phyloP scores from a whole-genome alignment of 1,284 basidiomycete species.

The Apiotrichum mycotoxinovorans region DNA sequence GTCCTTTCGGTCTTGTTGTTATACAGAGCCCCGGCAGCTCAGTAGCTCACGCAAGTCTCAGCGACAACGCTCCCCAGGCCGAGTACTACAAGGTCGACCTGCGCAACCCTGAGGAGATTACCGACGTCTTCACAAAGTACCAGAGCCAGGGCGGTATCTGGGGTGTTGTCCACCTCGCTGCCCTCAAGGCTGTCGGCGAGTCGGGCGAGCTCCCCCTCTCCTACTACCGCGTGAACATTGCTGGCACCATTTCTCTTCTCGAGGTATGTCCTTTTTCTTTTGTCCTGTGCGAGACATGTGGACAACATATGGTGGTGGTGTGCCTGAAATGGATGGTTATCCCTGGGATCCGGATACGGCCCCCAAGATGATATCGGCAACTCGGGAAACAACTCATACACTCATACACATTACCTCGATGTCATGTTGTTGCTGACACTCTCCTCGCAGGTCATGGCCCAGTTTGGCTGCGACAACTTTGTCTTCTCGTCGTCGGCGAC shows the following conservation, averaged over 20 bases:
- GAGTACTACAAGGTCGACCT: constrained; percentile 63
- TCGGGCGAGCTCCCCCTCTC: constrained; percentile 89
- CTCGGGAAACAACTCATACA: too few relatives aligned
- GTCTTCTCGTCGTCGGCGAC: constrained; percentile 99
- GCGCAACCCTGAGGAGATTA: constrained; percentile 64
- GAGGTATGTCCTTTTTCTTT: constrained; percentile 42
- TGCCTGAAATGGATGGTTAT: background rate
- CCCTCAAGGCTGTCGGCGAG: constrained; percentile 97
- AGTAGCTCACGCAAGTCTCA: constrained; percentile 57
- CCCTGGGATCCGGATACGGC: background rate
- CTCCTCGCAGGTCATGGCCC: constrained; percentile 71
- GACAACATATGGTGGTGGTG: background rate
- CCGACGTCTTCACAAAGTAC: constrained; percentile 74
- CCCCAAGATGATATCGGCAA: too few relatives aligned
- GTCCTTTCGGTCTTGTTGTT: constrained; percentile 11
- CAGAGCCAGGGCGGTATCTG: constrained; percentile 84
- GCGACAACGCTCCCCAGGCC: constrained; percentile 35
- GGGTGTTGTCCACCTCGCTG: constrained; percentile 95
- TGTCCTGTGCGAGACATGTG: background rate
- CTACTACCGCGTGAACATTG: constrained; percentile 90
- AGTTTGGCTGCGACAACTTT: constrained; percentile 52
- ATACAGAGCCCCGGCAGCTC: too few relatives aligned
- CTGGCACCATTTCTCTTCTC: constrained; percentile 74
- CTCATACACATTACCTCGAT: too few relatives aligned
- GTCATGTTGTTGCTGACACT: background rate